Conservation (phyloP, 305 asterid species). For the Fraxinus paxiana region DNA sequence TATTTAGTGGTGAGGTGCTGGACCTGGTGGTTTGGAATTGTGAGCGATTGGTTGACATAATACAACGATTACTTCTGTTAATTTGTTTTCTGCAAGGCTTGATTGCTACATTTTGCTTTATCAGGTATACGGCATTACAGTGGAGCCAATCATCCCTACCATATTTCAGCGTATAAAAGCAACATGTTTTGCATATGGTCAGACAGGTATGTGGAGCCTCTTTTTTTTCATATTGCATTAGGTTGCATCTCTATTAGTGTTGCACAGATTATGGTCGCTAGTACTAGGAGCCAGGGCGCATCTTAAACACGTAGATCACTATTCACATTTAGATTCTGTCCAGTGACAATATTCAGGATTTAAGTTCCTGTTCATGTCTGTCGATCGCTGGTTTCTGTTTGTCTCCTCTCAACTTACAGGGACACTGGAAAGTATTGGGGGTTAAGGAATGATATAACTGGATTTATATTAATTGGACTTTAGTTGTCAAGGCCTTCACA, state of each 20-base stretch:
- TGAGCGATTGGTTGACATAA: background rate
- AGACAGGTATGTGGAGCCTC: constrained; percentile 63
- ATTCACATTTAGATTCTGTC: background rate
- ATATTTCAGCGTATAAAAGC: constrained; percentile 97
- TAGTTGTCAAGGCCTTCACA: background rate
- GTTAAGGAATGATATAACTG: background rate
- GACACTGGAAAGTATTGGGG: background rate
- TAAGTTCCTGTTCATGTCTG: background rate
- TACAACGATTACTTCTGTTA: background rate
- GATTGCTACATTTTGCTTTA: constrained; percentile 27
- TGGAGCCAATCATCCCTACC: constrained; percentile 92
- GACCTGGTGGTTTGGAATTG: background rate
- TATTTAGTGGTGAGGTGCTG: background rate
- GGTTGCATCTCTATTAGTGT: constrained; percentile 3
- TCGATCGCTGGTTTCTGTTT: constrained; percentile 5
- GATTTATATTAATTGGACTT: background rate
- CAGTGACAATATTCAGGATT: background rate
- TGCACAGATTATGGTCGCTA: background rate
- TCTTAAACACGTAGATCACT: constrained; percentile 6
- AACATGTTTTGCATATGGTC: constrained; percentile 98
- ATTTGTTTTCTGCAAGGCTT: constrained; percentile 19
- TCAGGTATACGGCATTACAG: constrained; percentile 87
- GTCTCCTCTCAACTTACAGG: background rate
- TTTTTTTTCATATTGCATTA: constrained; percentile 8
- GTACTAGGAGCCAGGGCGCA: background rate